These are phyloP conservation scores for Boletellus sp. DNA, from an alignment of 1,284 basidiomycete genomes.

Conservation along the genomic window DNA sequence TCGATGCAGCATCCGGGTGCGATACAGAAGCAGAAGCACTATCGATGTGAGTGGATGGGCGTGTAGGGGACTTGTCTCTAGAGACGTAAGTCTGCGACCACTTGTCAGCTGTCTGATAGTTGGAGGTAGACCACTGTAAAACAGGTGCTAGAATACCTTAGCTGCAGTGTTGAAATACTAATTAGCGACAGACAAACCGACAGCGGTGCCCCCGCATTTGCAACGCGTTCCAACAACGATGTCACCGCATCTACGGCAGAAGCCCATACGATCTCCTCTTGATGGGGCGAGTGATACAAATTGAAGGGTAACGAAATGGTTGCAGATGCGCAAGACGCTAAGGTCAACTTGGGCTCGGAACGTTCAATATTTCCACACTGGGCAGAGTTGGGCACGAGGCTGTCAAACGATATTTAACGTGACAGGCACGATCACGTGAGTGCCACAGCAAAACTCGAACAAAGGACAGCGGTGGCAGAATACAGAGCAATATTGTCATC, in stretches of 20 bases:
- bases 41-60: slow-evolving; percentile 22
- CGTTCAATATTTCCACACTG: slow-evolving; percentile 6
- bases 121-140: slow-evolving; percentile 56
- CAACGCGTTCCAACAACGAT: slow-evolving; percentile 67
- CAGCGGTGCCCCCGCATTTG: slow-evolving; percentile 72
- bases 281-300: background rate
- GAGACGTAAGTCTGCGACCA: slow-evolving; percentile 77
- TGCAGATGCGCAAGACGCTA: background rate
- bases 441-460: background rate
- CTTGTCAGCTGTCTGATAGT: slow-evolving; percentile 49
- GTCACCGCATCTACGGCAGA: slow-evolving; percentile 77
- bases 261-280: slow-evolving; percentile 51
- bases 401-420: background rate
- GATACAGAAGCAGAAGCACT: slow-evolving; percentile 13
- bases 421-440: slow-evolving; percentile 25
- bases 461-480: background rate
- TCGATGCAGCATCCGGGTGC: slow-evolving; percentile 12
- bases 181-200: slow-evolving; percentile 50
- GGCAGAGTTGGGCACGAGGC: slow-evolving; percentile 8
- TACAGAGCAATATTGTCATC: background rate
- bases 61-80: slow-evolving; percentile 42
- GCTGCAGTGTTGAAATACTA: slow-evolving; percentile 3
- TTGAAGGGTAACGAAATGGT: background rate
- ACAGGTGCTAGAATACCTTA: slow-evolving; percentile 51
- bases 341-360: background rate